Evolutionary conservation across 768 basidiomycete genomes (phyloP), one percentile per base, ranked within the genome.

Genomic region (Boletus edulis): DNA sequence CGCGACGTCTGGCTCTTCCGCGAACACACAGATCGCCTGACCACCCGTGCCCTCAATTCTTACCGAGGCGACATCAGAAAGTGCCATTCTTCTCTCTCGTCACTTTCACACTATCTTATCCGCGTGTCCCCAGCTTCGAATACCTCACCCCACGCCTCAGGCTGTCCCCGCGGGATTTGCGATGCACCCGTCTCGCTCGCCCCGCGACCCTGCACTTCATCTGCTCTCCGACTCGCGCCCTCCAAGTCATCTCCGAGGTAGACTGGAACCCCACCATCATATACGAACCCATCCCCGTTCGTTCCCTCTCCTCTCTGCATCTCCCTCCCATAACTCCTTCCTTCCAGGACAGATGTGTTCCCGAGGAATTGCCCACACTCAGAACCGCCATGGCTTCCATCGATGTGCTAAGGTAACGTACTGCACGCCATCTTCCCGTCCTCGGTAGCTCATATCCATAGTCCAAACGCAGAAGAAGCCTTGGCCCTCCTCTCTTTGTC

Each of bases 381-480:
- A 74, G 76, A 18, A 59, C 78, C 31, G 76, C 87, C 27, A 69
- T 95, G 35, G 76, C 81, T 15, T 72, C 71, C 22, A 78, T 95
- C 48, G 70, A 78, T 34, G 78, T 95, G 31, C 73, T 96, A 29
- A 93, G 90, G 85, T 87, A 60, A 22, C 46, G 29, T 41, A 18
- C 27, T 4, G 9, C 52, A 9, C 47, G 0, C n/a, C 31, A 11
- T 35, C 48, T 46, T 14, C 29, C 31, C 47, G 12, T 43, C 24
- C 41, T 50, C 31, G 48, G 24, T 22, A 2, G 20, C 64, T 56
- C 52, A 59, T 14, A 2, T 51, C 44, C 38, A 47, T 18, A 92
- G 91, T 60, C 93, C 93, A 3, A 95, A 96, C 65, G 91, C 93
- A 20, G 84, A 89, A 60, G 93, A 96, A 67, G 91, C 91, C 0